These are phyloP conservation scores for cucumber (Cucumis sativus) DNA, from an alignment of 306 rosid genomes.

Conservation along the genomic window Cucumber_9930_V3 NC_026656.2:9107001-9107500, in stretches of 20 bases:
- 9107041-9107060: too few relatives aligned
- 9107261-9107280: conserved; percentile 79
- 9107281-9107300: conserved; percentile 48
- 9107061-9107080: too few relatives aligned
- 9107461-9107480: conserved; percentile 26
- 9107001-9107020: too few relatives aligned
- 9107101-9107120: conserved; percentile 20
- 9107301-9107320: conserved; percentile 62
- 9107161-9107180: conserved; percentile 41
- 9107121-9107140: conserved; percentile 60
- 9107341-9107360: conserved; percentile 21
- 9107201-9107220: conserved; percentile 21
- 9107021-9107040: too few relatives aligned
- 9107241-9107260: conserved; percentile 59
- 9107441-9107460: conserved; percentile 46
- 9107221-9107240: conserved; percentile 39
- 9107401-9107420: conserved; percentile 39
- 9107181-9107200: conserved; percentile 31
- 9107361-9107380: conserved; percentile 31
- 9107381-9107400: not conserved
- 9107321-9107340: conserved; percentile 21
- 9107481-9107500: conserved; percentile 35
- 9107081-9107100: too few relatives aligned
- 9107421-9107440: conserved; percentile 74
- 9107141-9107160: conserved; percentile 71